Evolutionary conservation across 179 eudicot genomes (phyloP).

Genomic region (Patellifolia procumbens): DNA sequence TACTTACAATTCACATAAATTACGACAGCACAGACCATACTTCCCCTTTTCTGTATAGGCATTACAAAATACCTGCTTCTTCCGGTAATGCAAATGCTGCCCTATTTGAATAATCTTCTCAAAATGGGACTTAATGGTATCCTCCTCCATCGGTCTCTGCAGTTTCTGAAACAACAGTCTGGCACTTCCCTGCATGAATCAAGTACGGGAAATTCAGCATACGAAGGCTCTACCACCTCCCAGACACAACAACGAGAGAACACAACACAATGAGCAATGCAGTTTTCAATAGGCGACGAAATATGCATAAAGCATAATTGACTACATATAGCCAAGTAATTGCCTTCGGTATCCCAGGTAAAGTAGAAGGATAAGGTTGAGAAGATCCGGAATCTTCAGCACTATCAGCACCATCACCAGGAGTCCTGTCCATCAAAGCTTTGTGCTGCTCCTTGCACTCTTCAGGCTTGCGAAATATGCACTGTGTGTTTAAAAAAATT

Average conservation of each 20-base stretch:
- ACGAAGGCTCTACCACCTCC: background rate
- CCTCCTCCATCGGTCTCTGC: slow-evolving; percentile 96
- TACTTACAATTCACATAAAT: background rate
- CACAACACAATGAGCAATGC: slow-evolving; percentile 1
- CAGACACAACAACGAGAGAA: slow-evolving; percentile 1
- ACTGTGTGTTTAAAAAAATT: slow-evolving; percentile 43
- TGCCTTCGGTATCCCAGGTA: slow-evolving; percentile 98
- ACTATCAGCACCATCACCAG: slow-evolving; percentile 93
- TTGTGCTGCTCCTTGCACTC: slow-evolving; percentile 94
- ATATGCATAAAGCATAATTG: background rate
- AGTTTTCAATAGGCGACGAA: background rate
- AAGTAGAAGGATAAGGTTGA: slow-evolving; percentile 88
- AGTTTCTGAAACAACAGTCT: slow-evolving; percentile 89
- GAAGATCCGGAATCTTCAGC: slow-evolving; percentile 97
- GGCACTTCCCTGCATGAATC: slow-evolving; percentile 76
- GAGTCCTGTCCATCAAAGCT: slow-evolving; percentile 59
- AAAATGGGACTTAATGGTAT: slow-evolving; percentile 84
- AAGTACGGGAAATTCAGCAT: slow-evolving; percentile 21
- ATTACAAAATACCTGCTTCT: slow-evolving; percentile 54
- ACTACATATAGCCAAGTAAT: slow-evolving; percentile 11
- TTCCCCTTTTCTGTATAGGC: background rate
- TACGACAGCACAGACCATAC: background rate
- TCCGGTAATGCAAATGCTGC: slow-evolving; percentile 50
- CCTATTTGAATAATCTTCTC: slow-evolving; percentile 77
- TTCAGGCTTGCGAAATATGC: slow-evolving; percentile 72